These are phyloP conservation scores for Graphilbum sp. DNA, from an alignment of 2,329 filamentous ascomycete genomes.

Conservation along the genomic window DNA sequence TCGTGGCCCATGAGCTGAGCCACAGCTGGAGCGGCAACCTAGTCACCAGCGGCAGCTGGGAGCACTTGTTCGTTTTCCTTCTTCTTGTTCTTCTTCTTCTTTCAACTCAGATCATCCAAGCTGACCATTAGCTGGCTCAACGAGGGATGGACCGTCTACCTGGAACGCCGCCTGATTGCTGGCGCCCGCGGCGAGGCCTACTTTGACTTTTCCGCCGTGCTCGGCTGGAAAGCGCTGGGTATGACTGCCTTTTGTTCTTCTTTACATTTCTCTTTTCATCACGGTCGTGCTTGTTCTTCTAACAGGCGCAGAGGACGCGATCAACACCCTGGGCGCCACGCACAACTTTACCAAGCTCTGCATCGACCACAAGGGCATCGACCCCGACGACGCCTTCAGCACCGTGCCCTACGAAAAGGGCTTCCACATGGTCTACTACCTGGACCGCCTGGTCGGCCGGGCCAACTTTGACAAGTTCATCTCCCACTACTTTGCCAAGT, in stretches of 20 bases:
- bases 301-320: slow-evolving; percentile 44
- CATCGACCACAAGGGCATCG: slow-evolving; percentile 71
- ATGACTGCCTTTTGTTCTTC: slow-evolving; percentile 11
- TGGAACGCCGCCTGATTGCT: slow-evolving; percentile 71
- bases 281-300: too few relatives aligned
- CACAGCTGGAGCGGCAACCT: slow-evolving; percentile 82
- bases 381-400: slow-evolving; percentile 92
- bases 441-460: slow-evolving; percentile 72
- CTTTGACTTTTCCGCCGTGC: slow-evolving; percentile 88
- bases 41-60: slow-evolving; percentile 64
- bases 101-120: too few relatives aligned
- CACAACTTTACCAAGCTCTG: slow-evolving; percentile 91
- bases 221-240: slow-evolving; percentile 81
- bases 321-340: slow-evolving; percentile 62
- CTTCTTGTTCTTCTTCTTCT: neutral
- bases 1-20: slow-evolving; percentile 74
- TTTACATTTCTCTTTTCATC: too few relatives aligned
- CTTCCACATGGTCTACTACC: slow-evolving; percentile 81
- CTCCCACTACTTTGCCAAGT: slow-evolving; percentile 80
- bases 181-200: slow-evolving; percentile 67
- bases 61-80: slow-evolving; percentile 47
- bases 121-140: slow-evolving; percentile 39
- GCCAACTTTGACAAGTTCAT: slow-evolving; percentile 92
- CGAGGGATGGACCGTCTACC: slow-evolving; percentile 84
- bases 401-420: slow-evolving; percentile 91